phyloP scores from a whole-genome alignment of 345 rosid genomes.

The Populus davidiana region DNA sequence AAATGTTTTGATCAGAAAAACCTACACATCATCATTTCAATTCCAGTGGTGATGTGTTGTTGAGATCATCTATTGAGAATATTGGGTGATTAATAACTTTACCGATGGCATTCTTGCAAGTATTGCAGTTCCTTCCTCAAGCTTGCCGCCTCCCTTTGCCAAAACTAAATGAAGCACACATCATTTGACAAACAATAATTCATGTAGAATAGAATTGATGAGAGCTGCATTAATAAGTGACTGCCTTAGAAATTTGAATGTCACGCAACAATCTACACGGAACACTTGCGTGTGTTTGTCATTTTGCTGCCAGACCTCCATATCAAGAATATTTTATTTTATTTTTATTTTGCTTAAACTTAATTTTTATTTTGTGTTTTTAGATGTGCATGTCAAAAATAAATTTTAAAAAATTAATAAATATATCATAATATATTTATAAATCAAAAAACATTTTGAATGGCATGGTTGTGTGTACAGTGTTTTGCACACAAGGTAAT shows the following conservation, averaged over 20 bases:
- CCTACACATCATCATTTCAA: not conserved
- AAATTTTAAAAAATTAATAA: too few species aligned
- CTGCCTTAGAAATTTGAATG: not conserved
- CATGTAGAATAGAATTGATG: not conserved
- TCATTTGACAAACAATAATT: not conserved
- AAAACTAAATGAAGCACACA: slow-evolving; percentile 40
- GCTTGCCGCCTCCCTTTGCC: slow-evolving; percentile 72
- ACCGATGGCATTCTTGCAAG: slow-evolving; percentile 77
- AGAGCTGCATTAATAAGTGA: not conserved
- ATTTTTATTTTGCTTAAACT: too few species aligned
- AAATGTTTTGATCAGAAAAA: not conserved
- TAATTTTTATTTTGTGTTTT: too few species aligned
- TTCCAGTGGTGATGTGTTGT: not conserved
- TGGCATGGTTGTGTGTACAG: not conserved
- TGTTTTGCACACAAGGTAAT: not conserved
- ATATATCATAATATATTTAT: too few species aligned
- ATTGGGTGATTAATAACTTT: not conserved
- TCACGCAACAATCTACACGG: not conserved
- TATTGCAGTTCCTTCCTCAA: slow-evolving; percentile 62
- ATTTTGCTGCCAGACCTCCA: too few species aligned
- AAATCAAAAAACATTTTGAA: too few species aligned
- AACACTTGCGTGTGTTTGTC: not conserved
- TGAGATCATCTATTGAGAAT: not conserved
- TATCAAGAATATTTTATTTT: too few species aligned
- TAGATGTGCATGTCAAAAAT: too few species aligned